Evolutionary conservation across 768 basidiomycete genomes (phyloP), one percentile per base, ranked within the genome.

Genomic region (Ramaria rubella): DNA sequence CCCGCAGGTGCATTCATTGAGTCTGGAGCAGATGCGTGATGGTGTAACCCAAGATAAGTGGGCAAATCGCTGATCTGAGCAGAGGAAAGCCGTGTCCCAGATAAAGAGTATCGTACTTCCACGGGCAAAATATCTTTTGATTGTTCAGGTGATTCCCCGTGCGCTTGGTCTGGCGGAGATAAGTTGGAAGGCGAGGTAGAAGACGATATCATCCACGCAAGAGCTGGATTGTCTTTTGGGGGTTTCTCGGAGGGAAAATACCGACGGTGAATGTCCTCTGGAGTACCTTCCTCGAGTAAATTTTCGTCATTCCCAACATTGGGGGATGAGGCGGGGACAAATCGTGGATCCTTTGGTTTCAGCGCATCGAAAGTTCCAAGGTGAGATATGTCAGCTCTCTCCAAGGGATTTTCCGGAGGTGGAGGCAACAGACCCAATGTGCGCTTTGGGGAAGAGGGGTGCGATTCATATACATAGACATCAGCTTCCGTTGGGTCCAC

Each of bases 11-110:
- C 70, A 1, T 85, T 80, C 5, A 77, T 30, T 21, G 55, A 55
- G 21, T 40, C 27, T 30, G 45, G 36, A 7, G 30, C 75, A 55
- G 90, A 84, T 0, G 92, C 86, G 65, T 95, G 94, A 65, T 96
- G 94, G 69, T 97, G 93, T 3, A 95, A 74, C 4, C 94, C 94
- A 5, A 92, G 77, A 70, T 93, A 85, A 0, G 89, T 86, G 1
- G 92, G 93, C 2, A 95, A 74, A 1, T 74, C 75, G 0, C 75
- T 67, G 2, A 81, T 79, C 2, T 83, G 63, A 2, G 74, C 65
- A 0, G 72, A 58, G 1, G 88, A 75, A n/a, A 95, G 68, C 94
- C 88, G 60, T 78, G 80, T 36, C 89, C 83, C 62, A 3, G 70
- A 66, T 9, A 72, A 51, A 2, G 71, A 56, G 3, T 65, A 59